Evolutionary conservation across 495 filamentous ascomycete species (phyloP), one percentile per base, ranked within the genome.

Genomic region (Podospora appendiculata): DNA sequence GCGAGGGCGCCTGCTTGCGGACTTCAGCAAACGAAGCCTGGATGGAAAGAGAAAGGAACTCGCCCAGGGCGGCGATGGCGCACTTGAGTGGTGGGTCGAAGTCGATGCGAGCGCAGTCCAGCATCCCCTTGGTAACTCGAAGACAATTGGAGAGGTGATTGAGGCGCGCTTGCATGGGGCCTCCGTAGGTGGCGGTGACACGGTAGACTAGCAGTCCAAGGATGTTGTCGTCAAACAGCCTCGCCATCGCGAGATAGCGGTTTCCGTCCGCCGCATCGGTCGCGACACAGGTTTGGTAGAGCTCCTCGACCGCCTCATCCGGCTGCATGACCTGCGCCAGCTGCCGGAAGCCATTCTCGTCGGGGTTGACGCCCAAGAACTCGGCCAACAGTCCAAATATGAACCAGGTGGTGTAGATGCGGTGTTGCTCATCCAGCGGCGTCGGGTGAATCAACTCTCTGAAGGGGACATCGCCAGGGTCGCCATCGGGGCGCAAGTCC

Each of bases 41-140:
- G 38, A 58, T 16, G 19, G 32, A 19, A 6, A 43, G 14, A 32
- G 45, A 33, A 5, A 61, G 9, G n/a, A 57, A 32, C 42, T 64
- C 61, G 10, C 33, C 52, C 17, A 64, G 35, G 1, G 43, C 55
- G 19, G 48, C 48, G 41, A 61, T 61, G n/a, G 55, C 52, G 25
- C 38, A 56, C 41, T 53, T 51, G 12, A 61, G 16, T 1, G 55
- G 44, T 4, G 45, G 36, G 19, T 58, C 53, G 46, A 64, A 56
- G 1, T 38, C 50, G 33, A 16, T 32, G 38, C 18, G 45, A 4
- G 55, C 10, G 6, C 32, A 12, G 19, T 18, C 25, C 1, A 60
- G 35, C 45, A 61, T 33, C 2, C 33, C 6, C 39, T 36, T 49
- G 11, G 54, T 44, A 11, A 46, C 17, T 0, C 19, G 14, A 11